A percentile compares a stretch with the other conserved stretches of the same genome.
phyloP scores from a whole-genome alignment of 257 asterid species.

The Solanum corneliomulleri region DNA sequence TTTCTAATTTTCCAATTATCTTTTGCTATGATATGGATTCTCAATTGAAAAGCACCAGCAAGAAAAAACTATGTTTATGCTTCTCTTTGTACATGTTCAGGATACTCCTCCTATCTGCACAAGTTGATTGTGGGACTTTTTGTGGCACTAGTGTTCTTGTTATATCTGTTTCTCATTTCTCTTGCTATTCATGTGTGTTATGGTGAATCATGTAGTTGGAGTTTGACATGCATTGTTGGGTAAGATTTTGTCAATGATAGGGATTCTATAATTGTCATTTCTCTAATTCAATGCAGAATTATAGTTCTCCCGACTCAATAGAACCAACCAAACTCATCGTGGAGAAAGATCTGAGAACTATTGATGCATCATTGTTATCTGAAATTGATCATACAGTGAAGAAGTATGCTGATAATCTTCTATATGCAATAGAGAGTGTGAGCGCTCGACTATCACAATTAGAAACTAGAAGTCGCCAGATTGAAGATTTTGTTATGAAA shows the following conservation, averaged over 20 bases:
- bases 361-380: constrained; percentile 37
- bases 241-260: not conserved
- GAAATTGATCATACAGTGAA: constrained; percentile 77
- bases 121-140: not conserved
- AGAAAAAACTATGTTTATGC: not conserved
- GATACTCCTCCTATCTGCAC: not conserved
- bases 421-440: constrained; percentile 62
- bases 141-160: not conserved
- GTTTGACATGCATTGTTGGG: not conserved
- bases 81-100: not conserved
- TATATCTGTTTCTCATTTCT: not conserved
- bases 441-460: constrained; percentile 73
- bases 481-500: constrained; percentile 74
- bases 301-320: constrained; percentile 43
- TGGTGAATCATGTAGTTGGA: not conserved
- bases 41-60: not conserved
- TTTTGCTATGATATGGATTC: not conserved
- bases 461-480: constrained; percentile 63
- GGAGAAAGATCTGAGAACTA: constrained; percentile 44
- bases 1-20: not conserved
- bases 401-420: constrained; percentile 64
- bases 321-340: constrained; percentile 47
- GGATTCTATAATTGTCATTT: not conserved
- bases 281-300: constrained; percentile 29
- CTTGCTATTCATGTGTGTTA: not conserved